Base-by-base conservation (phyloP, 2,329 filamentous ascomycete species). In the Talaromyces marneffei region DNA sequence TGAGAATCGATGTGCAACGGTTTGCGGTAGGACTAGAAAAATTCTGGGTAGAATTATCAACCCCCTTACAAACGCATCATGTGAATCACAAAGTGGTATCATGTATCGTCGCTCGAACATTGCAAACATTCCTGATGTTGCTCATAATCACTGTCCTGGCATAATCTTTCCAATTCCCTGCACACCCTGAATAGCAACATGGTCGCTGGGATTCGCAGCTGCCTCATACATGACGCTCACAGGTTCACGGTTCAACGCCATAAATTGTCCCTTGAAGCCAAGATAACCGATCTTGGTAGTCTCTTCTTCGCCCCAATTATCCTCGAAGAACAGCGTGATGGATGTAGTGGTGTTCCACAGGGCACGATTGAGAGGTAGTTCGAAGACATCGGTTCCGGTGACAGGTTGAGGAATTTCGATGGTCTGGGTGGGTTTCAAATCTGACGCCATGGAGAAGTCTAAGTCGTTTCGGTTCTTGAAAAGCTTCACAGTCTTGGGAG, bases 261-360 rank as follows among this genome's bases (percentile, higher is more conserved):
- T 94, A 82, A 91, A 97, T 76, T 96, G 91, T 25, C 94, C 94
- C 77, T 91, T 92, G 80, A 99, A 97, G 0, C 90, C 94, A 61
- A 97, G 65, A 77, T 97, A 99, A 64, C 82, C 87, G 1, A 97
- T 74, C 54, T 86, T 83, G 48, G 90, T 93, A 60, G 88, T 86
- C 60, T 95, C 90, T 71, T 92, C 90, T 14, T 91, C 89, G 0
- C 86, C 91, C 76, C 93, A 96, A 72, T 97, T 99, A 73, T 97
- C 91, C 69, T 90, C 88, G 68, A 97, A 89, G 79, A 97, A 97
- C 55, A 99, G 80, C 14, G 87, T 86, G 64, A 99, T 79, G 20
- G 83, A 87, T 53, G 90, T 88, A n/a, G 92, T 91, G 27, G 87
- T 89, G 67, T 89, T 91, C 82, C 97, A 99, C 23, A 90, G 81